Conservation (phyloP, 768 basidiomycete species). For the Neoboletus magnificus region DNA sequence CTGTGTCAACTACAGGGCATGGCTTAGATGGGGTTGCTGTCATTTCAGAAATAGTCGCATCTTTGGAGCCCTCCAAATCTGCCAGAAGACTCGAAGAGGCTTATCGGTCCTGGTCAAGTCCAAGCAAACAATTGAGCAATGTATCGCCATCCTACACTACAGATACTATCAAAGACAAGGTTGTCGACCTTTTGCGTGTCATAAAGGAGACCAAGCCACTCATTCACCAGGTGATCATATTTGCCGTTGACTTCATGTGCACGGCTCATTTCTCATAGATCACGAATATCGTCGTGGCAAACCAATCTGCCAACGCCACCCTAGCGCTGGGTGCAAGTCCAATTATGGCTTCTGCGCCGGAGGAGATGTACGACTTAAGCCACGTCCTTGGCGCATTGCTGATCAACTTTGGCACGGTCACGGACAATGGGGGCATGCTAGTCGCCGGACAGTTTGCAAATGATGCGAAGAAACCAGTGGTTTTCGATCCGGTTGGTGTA, state of each 20-base stretch:
- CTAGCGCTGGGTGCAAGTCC: slow-evolving; percentile 86
- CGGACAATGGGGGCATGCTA: slow-evolving; percentile 68
- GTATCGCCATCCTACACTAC: slow-evolving; percentile 20
- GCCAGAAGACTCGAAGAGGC: slow-evolving; percentile 44
- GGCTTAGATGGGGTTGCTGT: slow-evolving; percentile 81
- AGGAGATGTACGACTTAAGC: slow-evolving; percentile 80
- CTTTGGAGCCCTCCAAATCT: slow-evolving; percentile 49
- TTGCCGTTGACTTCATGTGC: not conserved
- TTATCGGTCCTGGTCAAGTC: slow-evolving; percentile 31
- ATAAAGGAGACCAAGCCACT: slow-evolving; percentile 60
- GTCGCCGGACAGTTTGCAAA: slow-evolving; percentile 73
- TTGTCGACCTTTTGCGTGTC: slow-evolving; percentile 46
- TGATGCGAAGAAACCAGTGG: slow-evolving; percentile 62
- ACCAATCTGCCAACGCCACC: slow-evolving; percentile 87
- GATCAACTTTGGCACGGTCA: slow-evolving; percentile 85
- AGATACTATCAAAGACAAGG: slow-evolving; percentile 41
- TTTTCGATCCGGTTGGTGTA: slow-evolving; percentile 91
- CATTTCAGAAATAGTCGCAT: slow-evolving; percentile 81
- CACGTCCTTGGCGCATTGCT: slow-evolving; percentile 65
- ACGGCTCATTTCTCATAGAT: slow-evolving; percentile 47
- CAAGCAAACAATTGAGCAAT: not conserved
- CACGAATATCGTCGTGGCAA: slow-evolving; percentile 85
- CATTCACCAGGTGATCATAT: slow-evolving; percentile 66
- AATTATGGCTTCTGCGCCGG: slow-evolving; percentile 86
- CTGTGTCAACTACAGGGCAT: slow-evolving; percentile 54